Base-by-base conservation (phyloP, 1,139 yeast species). In the Lodderomyces oxycetoniae region DNA sequence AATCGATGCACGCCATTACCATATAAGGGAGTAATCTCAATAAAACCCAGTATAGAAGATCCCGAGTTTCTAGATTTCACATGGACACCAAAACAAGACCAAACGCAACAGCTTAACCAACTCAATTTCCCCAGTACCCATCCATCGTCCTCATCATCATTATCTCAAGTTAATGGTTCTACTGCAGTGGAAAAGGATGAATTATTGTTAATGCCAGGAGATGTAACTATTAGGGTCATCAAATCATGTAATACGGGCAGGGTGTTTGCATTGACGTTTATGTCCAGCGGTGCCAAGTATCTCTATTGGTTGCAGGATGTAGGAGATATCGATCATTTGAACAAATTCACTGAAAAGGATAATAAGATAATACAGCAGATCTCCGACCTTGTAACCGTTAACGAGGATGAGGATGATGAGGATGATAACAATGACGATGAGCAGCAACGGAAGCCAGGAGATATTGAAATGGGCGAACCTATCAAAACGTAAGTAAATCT, bases 231-330 rank as follows among this genome's bases (percentile, higher is more conserved):
- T 79, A 74, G 75, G 39, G 87, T 76, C 38, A 77, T 88, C 30
- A 62, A 70, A 34, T 77, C 89, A 16, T 83, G 95, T 54, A 74
- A 67, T 33, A 77, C 87, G 3, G 97, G 97, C 8, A 68, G 98
- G 43, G 88, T 91, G 17, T 83, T 82, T 57, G 85, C 88, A 38
- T 71, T 91, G 56, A 77, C 84, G 38, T 88, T 88, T 57, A 67
- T 75, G 49, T 79, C 91, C 42, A 83, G 95, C 4, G 93, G 95
- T 28, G 88, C 89, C 39, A 82, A 81, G 55, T 76, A 77, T 51
- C 68, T 89, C 57, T 91, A 81, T 59, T 91, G 98, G 98, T 67
- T 91, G 61, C 98, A 91, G 60, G 88, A 83, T 46, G 68, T 74
- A 26, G 81, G 83, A 30, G 87, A 79, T 47, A 77, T 76, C 41